Evolutionary conservation across 1,284 basidiomycete species (phyloP).

Genomic region (Ustilago tritici): DNA sequence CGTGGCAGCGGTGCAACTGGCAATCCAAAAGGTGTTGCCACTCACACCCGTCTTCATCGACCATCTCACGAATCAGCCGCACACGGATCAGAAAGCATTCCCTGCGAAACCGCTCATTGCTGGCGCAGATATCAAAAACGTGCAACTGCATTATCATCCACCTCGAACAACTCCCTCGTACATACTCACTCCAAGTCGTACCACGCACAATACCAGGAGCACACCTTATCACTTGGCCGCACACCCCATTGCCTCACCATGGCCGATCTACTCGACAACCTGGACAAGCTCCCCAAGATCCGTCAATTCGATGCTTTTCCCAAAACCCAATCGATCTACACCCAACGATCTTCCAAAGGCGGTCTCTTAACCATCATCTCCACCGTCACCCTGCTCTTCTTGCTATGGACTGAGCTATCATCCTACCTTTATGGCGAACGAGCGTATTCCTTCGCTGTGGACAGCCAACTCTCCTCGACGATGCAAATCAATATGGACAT

Average conservation of each 20-base stretch:
- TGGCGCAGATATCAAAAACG: too few species aligned
- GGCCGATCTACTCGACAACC: constrained; percentile 59
- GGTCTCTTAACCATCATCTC: constrained; percentile 89
- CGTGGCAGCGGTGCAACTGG: constrained; percentile 11
- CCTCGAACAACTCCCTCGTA: too few species aligned
- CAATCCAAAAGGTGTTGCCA: not conserved
- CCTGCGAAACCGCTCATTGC: not conserved
- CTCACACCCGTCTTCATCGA: not conserved
- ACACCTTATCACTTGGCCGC: not conserved
- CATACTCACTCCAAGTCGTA: too few species aligned
- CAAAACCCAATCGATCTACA: constrained; percentile 83
- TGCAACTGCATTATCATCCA: too few species aligned
- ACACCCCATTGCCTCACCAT: constrained; percentile 20
- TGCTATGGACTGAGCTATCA: constrained; percentile 86
- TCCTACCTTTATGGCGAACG: constrained; percentile 94
- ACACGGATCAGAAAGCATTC: not conserved
- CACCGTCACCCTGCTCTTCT: constrained; percentile 77
- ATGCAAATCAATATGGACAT: constrained; percentile 69
- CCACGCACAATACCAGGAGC: too few species aligned
- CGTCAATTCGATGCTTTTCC: constrained; percentile 69
- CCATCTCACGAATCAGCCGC: not conserved
- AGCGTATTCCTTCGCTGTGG: constrained; percentile 56
- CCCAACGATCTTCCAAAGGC: constrained; percentile 83
- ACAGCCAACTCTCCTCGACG: constrained; percentile 48
- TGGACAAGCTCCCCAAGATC: constrained; percentile 65